These are phyloP conservation scores for Exobasidium cylindrosporum DNA, from an alignment of 1,284 basidiomycete species.

Conservation along the genomic window DNA sequence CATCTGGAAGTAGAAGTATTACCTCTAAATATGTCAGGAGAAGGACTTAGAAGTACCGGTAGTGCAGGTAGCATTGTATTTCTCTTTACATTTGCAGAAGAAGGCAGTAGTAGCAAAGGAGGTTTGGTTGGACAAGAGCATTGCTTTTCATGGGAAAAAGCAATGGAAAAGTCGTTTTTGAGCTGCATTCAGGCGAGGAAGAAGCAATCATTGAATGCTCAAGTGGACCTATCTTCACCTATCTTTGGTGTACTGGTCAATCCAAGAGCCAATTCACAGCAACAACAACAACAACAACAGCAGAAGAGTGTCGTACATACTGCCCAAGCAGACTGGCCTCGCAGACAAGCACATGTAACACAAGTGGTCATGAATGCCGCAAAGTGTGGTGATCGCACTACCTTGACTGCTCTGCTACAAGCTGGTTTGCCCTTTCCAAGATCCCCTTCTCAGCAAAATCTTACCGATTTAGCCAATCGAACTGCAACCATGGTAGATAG, in stretches of 20 bases:
- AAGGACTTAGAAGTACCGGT: not conserved
- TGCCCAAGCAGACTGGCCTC: slow-evolving; percentile 22
- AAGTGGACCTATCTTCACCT: not conserved
- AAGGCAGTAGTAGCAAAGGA: not conserved
- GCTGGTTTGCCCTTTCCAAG: slow-evolving; percentile 21
- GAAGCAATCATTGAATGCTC: not conserved
- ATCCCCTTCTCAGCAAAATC: slow-evolving; percentile 24
- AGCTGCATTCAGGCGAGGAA: slow-evolving; percentile 5
- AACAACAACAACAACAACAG: too few relatives aligned
- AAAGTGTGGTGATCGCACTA: slow-evolving; percentile 12
- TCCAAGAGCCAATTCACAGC: not conserved
- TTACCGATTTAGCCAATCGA: slow-evolving; percentile 14
- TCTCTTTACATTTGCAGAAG: slow-evolving; percentile 1
- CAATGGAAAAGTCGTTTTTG: slow-evolving; percentile 15
- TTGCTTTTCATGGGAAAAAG: slow-evolving; percentile 14
- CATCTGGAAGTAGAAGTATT: not conserved
- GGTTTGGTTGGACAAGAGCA: not conserved
- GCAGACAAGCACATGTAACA: slow-evolving; percentile 18
- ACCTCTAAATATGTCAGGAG: not conserved
- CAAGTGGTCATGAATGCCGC: slow-evolving; percentile 21
- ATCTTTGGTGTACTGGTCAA: not conserved
- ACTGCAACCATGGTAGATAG: not conserved
- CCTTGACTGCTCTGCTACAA: slow-evolving; percentile 20
- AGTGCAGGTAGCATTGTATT: not conserved
- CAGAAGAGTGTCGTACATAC: not conserved